Evolutionary conservation across 148 eudicot species (phyloP).

Genomic region (Pouteria glomerata): DNA sequence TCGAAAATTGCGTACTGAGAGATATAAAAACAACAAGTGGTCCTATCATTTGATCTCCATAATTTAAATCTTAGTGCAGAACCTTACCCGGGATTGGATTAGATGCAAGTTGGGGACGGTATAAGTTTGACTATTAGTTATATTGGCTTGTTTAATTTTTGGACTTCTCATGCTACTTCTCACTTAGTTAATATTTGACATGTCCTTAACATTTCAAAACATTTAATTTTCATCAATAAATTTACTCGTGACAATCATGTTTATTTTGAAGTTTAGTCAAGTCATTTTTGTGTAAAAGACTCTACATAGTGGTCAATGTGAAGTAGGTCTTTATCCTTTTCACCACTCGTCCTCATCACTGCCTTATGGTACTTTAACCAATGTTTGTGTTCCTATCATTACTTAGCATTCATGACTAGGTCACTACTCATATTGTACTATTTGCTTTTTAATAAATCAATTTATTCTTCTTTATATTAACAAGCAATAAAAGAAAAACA

Average conservation of each 20-base stretch:
- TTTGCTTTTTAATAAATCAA: neutral
- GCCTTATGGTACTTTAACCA: too few species aligned
- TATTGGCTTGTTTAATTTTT: neutral
- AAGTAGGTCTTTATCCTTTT: neutral
- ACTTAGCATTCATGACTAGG: neutral
- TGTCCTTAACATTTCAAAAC: neutral
- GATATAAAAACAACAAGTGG: neutral
- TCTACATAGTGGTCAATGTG: neutral
- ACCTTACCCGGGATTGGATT: neutral
- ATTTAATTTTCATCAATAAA: neutral
- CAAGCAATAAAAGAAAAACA: too few species aligned
- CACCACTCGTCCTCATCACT: neutral
- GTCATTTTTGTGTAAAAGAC: neutral
- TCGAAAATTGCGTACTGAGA: neutral
- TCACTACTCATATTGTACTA: neutral
- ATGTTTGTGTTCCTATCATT: too few species aligned
- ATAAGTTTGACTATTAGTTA: neutral
- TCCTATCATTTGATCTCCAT: neutral
- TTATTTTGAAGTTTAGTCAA: neutral
- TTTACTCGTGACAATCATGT: neutral
- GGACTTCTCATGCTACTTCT: neutral
- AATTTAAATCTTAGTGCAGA: neutral
- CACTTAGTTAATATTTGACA: neutral
- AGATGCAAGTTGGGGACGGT: neutral
- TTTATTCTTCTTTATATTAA: neutral